Evolutionary conservation across 495 filamentous ascomycete species (phyloP), one percentile per base, ranked within the genome.

Genomic region (Bryoglossum gracile): DNA sequence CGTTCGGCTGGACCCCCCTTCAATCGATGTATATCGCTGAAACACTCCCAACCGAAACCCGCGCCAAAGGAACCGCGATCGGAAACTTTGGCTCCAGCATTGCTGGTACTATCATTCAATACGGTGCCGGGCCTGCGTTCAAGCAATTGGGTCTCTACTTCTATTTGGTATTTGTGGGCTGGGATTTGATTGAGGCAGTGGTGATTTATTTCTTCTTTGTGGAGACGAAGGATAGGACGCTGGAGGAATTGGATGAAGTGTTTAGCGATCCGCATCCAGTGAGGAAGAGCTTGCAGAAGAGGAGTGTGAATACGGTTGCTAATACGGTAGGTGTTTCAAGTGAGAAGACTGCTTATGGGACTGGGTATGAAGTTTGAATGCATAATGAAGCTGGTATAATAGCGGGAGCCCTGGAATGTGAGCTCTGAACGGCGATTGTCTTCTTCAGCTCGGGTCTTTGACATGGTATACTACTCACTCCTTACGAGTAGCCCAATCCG

Each of bases 171-270:
- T 56, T 56, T 22, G 43, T 46, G 6, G 17, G 38, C 28, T 56
- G 53, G 53, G 43, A 48, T 48, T 16, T 51, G 6, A 33, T 56
- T 41, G 43, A 56, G 24, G 42, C 34, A 1, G 43, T 43, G 8
- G 35, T 56, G 6, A 56, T 56, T 2, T 56, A 48, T 19, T 52
- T 56, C 17, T 51, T 43, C 37, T 47, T 57, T 24, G 34, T 38
- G 3, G 54, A 57, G 24, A 57, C 54, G 2, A 57, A 57, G 30
- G 46, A 54, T 14, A 43, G 54, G 0, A 57, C 54, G 9, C 67
- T 87, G 23, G 83, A 86, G 61, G 81, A 86, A 57, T 55, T 87
- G 28, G 67, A 69, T 14, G 74, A 76, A 51, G 75, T 86, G 34
- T 86, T 87, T 57, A 69, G 78, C 42, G 66, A 66, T 3, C 57